phyloP scores from a whole-genome alignment of 495 filamentous ascomycete genomes.

The Hyaloscypha variabilis region DNA sequence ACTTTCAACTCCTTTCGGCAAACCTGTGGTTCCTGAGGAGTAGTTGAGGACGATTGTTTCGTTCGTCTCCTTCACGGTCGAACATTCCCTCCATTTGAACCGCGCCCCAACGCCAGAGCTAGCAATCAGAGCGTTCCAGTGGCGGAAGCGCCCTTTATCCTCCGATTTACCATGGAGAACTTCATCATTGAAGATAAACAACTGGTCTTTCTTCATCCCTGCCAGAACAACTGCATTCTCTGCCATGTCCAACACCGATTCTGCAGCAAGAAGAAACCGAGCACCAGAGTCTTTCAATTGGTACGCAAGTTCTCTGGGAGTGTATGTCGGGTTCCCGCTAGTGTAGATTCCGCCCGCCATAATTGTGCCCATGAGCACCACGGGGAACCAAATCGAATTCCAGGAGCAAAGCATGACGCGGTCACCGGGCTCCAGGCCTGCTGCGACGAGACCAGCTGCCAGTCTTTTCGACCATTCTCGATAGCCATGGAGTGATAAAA shows the following conservation, averaged over 20 bases:
- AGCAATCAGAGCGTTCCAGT: constrained; percentile 63
- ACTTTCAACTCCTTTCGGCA: constrained; percentile 90
- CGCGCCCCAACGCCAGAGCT: background rate
- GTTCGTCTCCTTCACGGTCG: constrained; percentile 57
- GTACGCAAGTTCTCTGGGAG: constrained; percentile 48
- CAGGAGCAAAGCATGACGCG: constrained; percentile 74
- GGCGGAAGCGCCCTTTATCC: too few species aligned
- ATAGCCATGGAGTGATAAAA: constrained; percentile 58
- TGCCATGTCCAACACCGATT: constrained; percentile 47
- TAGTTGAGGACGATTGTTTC: constrained; percentile 71
- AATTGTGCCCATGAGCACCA: constrained; percentile 46
- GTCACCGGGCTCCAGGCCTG: constrained; percentile 66
- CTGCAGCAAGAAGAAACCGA: constrained; percentile 48
- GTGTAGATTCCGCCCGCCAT: constrained; percentile 56
- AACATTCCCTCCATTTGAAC: constrained; percentile 32
- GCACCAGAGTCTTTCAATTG: constrained; percentile 47
- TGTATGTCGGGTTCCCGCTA: constrained; percentile 51
- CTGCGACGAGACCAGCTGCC: constrained; percentile 66
- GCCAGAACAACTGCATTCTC: constrained; percentile 41
- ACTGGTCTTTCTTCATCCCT: constrained; percentile 63
- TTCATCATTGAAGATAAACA: constrained; percentile 55
- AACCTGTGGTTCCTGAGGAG: constrained; percentile 84
- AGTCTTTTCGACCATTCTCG: constrained; percentile 72
- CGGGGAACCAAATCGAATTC: constrained; percentile 58
- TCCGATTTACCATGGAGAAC: constrained; percentile 46